These are phyloP conservation scores for Pinus taeda DNA, from an alignment of 75 land plant genomes.

Conservation along the genomic window DNA sequence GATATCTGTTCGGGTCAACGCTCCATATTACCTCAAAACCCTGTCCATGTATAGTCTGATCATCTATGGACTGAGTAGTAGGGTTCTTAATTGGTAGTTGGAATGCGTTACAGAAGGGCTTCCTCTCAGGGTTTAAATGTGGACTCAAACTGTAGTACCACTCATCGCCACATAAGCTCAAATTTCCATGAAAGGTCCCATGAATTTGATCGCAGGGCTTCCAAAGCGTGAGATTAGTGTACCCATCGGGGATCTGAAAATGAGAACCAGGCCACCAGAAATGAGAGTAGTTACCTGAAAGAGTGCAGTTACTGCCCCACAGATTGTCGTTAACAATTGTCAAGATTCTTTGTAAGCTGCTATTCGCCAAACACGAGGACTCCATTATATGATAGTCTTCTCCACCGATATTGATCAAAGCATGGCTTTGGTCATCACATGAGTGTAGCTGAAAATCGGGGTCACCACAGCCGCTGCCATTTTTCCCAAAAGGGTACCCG, in stretches of 20 bases:
- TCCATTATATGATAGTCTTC: not conserved
- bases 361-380: not conserved
- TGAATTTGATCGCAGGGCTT: not conserved
- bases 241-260: not conserved
- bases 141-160: not conserved
- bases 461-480: conserved; percentile 1
- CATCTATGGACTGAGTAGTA: too few species aligned
- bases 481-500: not conserved
- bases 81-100: not conserved
- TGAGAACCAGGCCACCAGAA: not conserved
- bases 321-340: not conserved
- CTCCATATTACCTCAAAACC: too few species aligned
- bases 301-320: too few species aligned
- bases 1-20: too few species aligned
- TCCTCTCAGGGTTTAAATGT: not conserved
- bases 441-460: not conserved
- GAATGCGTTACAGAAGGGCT: not conserved
- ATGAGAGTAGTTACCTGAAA: not conserved
- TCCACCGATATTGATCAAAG: not conserved
- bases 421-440: not conserved
- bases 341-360: not conserved
- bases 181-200: not conserved
- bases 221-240: not conserved
- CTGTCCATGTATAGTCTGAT: too few species aligned
- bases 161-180: not conserved